Conservation (phyloP, 345 rosid species). For the Rhodomyrtus tomentosa region DNA sequence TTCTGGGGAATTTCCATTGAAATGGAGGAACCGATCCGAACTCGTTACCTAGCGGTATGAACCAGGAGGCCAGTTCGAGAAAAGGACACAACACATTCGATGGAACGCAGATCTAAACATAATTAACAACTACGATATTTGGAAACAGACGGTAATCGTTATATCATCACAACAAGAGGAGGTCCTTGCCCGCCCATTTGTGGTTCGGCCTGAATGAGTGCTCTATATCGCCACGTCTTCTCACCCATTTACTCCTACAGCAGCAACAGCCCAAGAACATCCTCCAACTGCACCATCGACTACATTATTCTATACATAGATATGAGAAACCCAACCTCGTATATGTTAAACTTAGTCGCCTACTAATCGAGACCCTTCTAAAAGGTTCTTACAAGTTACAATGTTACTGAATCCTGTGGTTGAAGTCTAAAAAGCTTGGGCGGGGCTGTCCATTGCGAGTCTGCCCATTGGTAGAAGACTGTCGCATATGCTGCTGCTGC, state of each 20-base stretch:
- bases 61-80: background rate
- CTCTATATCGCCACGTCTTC: background rate
- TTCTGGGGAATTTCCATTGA: background rate
- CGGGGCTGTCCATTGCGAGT: conserved; percentile 26
- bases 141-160: background rate
- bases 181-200: background rate
- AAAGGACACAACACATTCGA: background rate
- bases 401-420: conserved; percentile 22
- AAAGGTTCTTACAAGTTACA: background rate
- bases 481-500: conserved; percentile 25
- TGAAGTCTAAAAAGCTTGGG: conserved; percentile 37
- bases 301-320: background rate
- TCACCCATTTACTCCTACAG: background rate
- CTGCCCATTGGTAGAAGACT: conserved; percentile 33
- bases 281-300: background rate
- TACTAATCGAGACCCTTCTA: background rate
- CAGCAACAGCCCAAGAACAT: background rate
- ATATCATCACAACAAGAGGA: background rate
- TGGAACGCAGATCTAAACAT: background rate
- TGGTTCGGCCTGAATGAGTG: background rate
- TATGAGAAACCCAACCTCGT: background rate
- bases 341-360: background rate
- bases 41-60: background rate
- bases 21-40: background rate
- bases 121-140: background rate